Evolutionary conservation across 345 rosid species (phyloP), one percentile per base, ranked within the genome.

Genomic region (Xanthoceras sorbifolium): DNA sequence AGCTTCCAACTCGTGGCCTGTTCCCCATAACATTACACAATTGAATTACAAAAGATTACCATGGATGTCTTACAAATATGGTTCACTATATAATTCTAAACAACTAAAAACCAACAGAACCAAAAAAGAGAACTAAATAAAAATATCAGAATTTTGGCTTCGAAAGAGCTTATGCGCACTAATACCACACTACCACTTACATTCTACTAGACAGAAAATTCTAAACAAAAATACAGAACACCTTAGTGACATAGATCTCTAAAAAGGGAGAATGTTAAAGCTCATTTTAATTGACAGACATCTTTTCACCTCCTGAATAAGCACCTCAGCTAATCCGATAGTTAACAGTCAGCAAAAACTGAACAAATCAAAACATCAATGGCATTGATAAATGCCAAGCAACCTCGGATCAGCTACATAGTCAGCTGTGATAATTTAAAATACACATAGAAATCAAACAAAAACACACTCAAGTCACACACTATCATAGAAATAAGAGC

Each of bases 1-100:
- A 97, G 94, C 73, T 91, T 91, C 99, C 99, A 97, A 83, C 91
- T 87, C 22, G 99, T 97, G 8, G 98, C 97, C 99, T 97, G 78
- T 77, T 84, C 32, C 69, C 55, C 71, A 64, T 12, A 74, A 66
- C 46, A 42, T 42, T 29, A 40, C n/a, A 73, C 20, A 34, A 72
- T 57, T 75, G 67, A 69, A 46, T 80, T 63, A 36, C n/a, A 62
- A 74, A 28, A 63, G 38, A 62, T 26, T 42, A 20, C 69, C 64
- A 50, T 29, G 18, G 23, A n/a, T 48, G 25, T 38, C 40, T 29
- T 12, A 25, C 29, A 81, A 62, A 46, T 15, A 40, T 34, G 29
- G 14, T 9, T 55, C 2, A 42, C 1, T 36, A 18, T 29, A 42
- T 9, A 25, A 67, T 29, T 42, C 23, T 60, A 54, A 22, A 68